Percentiles rank a stretch among this genome's conserved stretches.
These are phyloP conservation scores for Penicillium egyptiacum DNA, from an alignment of 495 filamentous ascomycete species.

Conservation along the genomic window DNA sequence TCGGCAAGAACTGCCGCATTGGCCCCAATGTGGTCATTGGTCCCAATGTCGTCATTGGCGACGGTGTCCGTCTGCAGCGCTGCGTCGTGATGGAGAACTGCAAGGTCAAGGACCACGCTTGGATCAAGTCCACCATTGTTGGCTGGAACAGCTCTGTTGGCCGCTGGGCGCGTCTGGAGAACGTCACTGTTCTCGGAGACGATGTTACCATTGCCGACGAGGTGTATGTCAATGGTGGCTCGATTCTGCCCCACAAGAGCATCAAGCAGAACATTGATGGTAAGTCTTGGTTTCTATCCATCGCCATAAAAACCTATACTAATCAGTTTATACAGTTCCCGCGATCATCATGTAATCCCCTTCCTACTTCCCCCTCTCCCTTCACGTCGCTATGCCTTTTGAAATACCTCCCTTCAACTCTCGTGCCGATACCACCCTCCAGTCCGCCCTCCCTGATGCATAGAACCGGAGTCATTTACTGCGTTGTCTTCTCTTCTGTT, in stretches of 20 bases:
- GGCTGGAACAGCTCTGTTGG: slow-evolving; percentile 98
- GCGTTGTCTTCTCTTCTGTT: slow-evolving; percentile 35
- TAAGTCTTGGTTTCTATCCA: slow-evolving; percentile 38
- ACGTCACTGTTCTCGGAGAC: slow-evolving; percentile 94
- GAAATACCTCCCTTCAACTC: slow-evolving; percentile 21
- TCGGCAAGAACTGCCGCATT: slow-evolving; percentile 98
- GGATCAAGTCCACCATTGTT: slow-evolving; percentile 99
- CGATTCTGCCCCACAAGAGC: slow-evolving; percentile 95
- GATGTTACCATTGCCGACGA: slow-evolving; percentile 99
- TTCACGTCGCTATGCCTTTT: slow-evolving; percentile 36
- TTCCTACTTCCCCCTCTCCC: slow-evolving; percentile 11
- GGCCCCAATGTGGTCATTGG: slow-evolving; percentile 98
- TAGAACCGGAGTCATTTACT: slow-evolving; percentile 46
- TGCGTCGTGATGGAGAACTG: slow-evolving; percentile 85
- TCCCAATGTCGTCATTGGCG: slow-evolving; percentile 89
- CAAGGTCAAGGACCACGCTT: slow-evolving; percentile 98
- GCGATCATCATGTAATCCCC: slow-evolving; percentile 79
- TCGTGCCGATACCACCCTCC: slow-evolving; percentile 29
- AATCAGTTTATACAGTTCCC: slow-evolving; percentile 52
- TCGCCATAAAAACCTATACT: slow-evolving; percentile 4
- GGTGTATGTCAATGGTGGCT: slow-evolving; percentile 98
- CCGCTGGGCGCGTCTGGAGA: slow-evolving; percentile 94
- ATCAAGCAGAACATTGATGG: slow-evolving; percentile 98
- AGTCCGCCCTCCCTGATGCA: slow-evolving; percentile 38
- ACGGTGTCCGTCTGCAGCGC: slow-evolving; percentile 92